These are phyloP conservation scores for Trametes polyzona DNA, from an alignment of 1,284 basidiomycete species.

Conservation along the genomic window DNA sequence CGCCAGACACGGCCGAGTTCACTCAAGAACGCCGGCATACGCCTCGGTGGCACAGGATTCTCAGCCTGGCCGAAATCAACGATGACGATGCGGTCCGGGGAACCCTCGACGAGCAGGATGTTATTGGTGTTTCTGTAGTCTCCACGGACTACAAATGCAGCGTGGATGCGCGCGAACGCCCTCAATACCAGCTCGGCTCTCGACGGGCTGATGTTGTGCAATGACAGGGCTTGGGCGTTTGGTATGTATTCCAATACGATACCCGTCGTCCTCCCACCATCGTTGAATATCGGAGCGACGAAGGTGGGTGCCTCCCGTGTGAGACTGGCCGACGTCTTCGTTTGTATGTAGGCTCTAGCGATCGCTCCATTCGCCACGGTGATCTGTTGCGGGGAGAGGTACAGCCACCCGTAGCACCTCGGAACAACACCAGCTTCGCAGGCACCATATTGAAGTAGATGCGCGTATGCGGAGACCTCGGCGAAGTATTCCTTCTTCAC, in stretches of 20 bases:
- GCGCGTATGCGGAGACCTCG: slow-evolving; percentile 11
- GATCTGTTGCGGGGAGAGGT: background rate
- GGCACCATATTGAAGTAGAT: slow-evolving; percentile 13
- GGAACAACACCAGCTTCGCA: slow-evolving; percentile 15
- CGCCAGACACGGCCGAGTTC: no score
- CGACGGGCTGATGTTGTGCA: background rate
- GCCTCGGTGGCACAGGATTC: no score
- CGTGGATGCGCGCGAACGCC: background rate
- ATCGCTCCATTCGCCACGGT: background rate
- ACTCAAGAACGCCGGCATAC: no score
- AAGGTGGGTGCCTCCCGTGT: background rate
- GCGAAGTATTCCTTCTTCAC: no score
- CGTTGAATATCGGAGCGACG: background rate
- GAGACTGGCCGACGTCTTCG: background rate
- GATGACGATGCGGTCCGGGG: background rate
- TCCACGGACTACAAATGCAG: background rate
- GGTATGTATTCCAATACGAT: background rate
- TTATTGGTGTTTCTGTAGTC: background rate
- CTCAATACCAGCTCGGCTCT: background rate
- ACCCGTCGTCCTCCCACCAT: background rate
- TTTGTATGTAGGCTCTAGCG: no score
- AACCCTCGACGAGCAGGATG: background rate
- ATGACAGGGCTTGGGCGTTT: background rate
- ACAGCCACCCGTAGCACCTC: slow-evolving; percentile 10
- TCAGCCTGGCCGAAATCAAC: background rate